Evolutionary conservation across 805 yeast species (phyloP), one percentile per base, ranked within the genome.

Genomic region (Tetrapisispora fleetii): DNA sequence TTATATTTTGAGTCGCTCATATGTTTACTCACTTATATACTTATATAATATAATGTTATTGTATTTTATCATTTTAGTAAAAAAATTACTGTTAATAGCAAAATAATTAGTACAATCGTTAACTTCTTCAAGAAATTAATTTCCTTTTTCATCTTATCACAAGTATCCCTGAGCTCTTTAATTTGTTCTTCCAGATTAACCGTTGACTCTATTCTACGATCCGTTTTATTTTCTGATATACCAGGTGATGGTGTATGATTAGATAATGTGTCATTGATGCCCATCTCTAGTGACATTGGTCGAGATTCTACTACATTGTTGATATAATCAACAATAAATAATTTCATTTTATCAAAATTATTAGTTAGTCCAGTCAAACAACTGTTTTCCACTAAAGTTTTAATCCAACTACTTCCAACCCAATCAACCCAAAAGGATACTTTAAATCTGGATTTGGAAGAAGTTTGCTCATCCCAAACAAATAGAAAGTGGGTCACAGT

Each of bases 401-500:
- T 90, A 58, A 91, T 78, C 96, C 96, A 91, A 48, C 95, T 83
- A 47, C 81, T 76, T 7, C 90, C 95, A 0, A 83, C 77, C 98
- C 98, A 91, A 46, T 84, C 83, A 35, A 90, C 76, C 69, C 79
- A 77, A 62, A 76, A 84, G 11, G 88, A 75, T 18, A 85, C 64
- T 40, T 68, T 69, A 37, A 93, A 56, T 43, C 72, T 68, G 4
- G 95, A 83, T 22, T 69, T 63, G 58, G 83, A 85, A 28, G 72
- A 65, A 9, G 70, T 72, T 18, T 41, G 36, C 11, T 13, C 37
- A 0, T 74, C 88, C 98, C 99, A 93, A 2, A 83, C 73, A 48
- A 88, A 67, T 41, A 81, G 70, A 57, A 80, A 85, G 51, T 85
- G 73, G 0, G 96, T 86, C 52, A 79, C 74, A 1, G 89, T 89